Conservation (phyloP, 2,329 filamentous ascomycete genomes). For the Seiridium cupressi region DNA sequence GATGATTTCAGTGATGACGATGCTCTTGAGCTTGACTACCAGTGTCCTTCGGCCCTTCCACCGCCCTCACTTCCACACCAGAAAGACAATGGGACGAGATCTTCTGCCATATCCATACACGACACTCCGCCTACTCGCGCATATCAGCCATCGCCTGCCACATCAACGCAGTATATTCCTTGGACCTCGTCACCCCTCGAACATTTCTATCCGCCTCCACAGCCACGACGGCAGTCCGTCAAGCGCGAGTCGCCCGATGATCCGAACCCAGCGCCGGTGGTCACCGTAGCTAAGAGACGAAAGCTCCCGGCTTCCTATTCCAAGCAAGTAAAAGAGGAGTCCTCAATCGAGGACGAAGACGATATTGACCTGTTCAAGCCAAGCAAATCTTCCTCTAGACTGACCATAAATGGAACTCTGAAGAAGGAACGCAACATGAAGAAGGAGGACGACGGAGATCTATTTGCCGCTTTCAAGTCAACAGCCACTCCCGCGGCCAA, state of each 20-base stretch:
- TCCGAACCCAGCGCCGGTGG: conserved; percentile 26
- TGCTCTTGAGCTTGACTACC: conserved; percentile 68
- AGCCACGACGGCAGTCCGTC: conserved; percentile 21
- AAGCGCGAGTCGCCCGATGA: conserved; percentile 41
- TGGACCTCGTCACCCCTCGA: conserved; percentile 70
- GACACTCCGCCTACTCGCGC: conserved; percentile 17
- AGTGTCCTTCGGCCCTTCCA: conserved; percentile 55
- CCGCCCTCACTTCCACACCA: conserved; percentile 19
- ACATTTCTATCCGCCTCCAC: conserved; percentile 40
- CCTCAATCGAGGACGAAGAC: background rate
- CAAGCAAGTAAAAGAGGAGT: background rate
- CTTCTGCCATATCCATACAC: conserved; percentile 21
- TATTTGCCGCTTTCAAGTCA: background rate
- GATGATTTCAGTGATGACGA: conserved; percentile 87
- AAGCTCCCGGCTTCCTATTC: conserved; percentile 56
- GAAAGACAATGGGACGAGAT: conserved; percentile 14
- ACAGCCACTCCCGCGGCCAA: conserved; percentile 31
- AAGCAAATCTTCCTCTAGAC: background rate
- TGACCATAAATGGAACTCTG: background rate
- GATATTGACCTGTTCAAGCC: background rate
- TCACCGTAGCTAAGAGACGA: conserved; percentile 54
- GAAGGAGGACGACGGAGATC: background rate
- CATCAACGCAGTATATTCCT: conserved; percentile 43
- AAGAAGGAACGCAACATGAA: background rate
- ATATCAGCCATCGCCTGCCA: conserved; percentile 17